Base-by-base conservation (phyloP, 192 early-diverging fungal genomes). In the Phlyctochytrium bullatum region DNA sequence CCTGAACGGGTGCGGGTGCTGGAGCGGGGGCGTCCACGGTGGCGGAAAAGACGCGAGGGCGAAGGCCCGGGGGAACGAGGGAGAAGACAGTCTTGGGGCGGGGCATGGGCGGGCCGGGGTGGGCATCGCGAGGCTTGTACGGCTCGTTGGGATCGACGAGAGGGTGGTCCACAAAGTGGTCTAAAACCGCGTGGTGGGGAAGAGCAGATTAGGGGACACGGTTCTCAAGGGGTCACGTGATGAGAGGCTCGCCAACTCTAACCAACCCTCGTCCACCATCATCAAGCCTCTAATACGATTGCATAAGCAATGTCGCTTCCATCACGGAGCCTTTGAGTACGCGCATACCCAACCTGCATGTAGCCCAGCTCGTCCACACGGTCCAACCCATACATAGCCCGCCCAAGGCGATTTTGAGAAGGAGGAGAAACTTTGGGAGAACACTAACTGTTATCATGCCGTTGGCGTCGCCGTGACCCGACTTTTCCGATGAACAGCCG, bases 381-480 rank as follows among this genome's bases (percentile, higher is more conserved):
- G 40, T 47, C 40, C 40, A 47, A 47, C 40, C 6, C 20, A 47
- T 14, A 47, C n/a, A n/a, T n/a, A n/a, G n/a, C n/a, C n/a, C n/a
- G n/a, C n/a, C n/a, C n/a, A n/a, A n/a, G n/a, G n/a, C n/a, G n/a
- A n/a, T n/a, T n/a, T n/a, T n/a, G n/a, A n/a, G n/a, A n/a, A n/a
- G n/a, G n/a, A n/a, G n/a, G n/a, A n/a, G n/a, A n/a, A n/a, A n/a
- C n/a, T n/a, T n/a, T n/a, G n/a, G n/a, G n/a, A 20, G 40, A 47
- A 14, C 40, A 58, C 63, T 29, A 36, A 67, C 59, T 63, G 33
- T 75, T 69, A 35, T 75, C 73, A 64, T 61, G 58, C 12, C 73
- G 61, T n/a, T 65, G 61, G n/a, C 73, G 67, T 24, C 73, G 61
- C 0, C 73, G 34, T 1, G 73, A 66, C 30, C 73, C 73, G 23